These are phyloP conservation scores for Leccinum subtestaceum DNA, from an alignment of 768 basidiomycete genomes.

Conservation along the genomic window DNA sequence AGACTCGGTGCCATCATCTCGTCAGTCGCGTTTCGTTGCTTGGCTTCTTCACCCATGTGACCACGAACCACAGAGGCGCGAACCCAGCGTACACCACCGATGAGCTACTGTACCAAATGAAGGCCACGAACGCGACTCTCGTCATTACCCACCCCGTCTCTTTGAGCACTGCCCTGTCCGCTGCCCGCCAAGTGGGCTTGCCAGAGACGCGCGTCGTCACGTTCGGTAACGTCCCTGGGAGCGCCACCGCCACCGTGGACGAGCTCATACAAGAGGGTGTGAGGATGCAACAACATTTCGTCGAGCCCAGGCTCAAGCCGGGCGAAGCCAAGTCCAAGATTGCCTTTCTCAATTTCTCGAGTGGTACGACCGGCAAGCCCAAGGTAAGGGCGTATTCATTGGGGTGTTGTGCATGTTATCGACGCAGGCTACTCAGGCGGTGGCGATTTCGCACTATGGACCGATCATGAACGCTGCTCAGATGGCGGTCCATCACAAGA, in stretches of 20 bases:
- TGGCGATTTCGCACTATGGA: conserved; percentile 62
- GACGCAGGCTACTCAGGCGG: conserved; percentile 43
- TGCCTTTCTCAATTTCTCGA: conserved; percentile 71
- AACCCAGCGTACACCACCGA: conserved; percentile 35
- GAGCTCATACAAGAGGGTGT: conserved; percentile 47
- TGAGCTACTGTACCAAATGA: conserved; percentile 34
- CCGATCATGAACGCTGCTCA: conserved; percentile 66
- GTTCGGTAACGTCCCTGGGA: conserved; percentile 21
- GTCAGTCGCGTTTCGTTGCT: conserved; percentile 34
- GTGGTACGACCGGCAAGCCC: conserved; percentile 66
- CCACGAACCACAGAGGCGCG: conserved; percentile 24
- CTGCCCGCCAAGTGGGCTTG: conserved; percentile 31
- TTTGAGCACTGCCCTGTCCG: conserved; percentile 27
- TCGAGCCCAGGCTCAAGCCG: conserved; percentile 43
- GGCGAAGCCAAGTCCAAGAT: conserved; percentile 62
- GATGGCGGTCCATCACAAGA: conserved; percentile 48
- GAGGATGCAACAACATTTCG: conserved; percentile 37
- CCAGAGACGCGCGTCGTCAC: conserved; percentile 29
- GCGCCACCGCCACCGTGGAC: conserved; percentile 37
- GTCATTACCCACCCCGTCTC: conserved; percentile 32
- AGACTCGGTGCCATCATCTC: conserved; percentile 56
- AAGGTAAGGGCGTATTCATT: conserved; percentile 14
- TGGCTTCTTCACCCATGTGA: background rate
- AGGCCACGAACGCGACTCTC: conserved; percentile 25
- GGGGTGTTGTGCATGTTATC: background rate